Base-by-base conservation (phyloP, 805 yeast species). In the Candida piceae region DNA sequence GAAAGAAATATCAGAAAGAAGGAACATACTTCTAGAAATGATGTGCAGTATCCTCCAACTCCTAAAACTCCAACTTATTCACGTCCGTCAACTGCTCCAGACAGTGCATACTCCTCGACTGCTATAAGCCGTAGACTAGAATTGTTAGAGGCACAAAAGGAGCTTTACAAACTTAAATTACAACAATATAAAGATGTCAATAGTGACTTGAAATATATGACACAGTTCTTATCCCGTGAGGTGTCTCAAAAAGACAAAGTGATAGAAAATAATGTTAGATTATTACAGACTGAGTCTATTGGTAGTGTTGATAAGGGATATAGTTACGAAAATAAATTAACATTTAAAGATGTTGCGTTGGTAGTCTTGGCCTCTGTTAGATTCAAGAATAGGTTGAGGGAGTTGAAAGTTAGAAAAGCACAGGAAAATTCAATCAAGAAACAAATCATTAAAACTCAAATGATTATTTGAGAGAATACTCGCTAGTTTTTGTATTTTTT, bases 131-230 rank as follows among this genome's bases (percentile, higher is more conserved):
- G 33, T 18, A 45, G 39, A 15, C 8, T 53, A 15, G 50, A 44
- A 15, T 46, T 62, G 11, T 50, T 64, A 23, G 64, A 64, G 31
- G 60, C 61, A 32, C 74, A 74, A 49, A 55, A 66, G 42, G 66
- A 66, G 23, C 64, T 70, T 38, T 70, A 67, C 52, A 67, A 60
- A 45, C 67, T 76, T 35, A 72, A 68, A 46, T 57, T 73, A 32
- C 66, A 66, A 31, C 77, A 75, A 39, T 52, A 67, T 35, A 59
- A 63, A 33, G 58, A 61, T 29, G 40, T 48, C 29, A 52, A 55
- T 16, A 49, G 57, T 8, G 71, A 66, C 43, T 53, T 66, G 39
- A 58, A 50, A 40, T 66, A 57, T 42, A 52, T 55, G 43, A 52
- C 60, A 35, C 45, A 53, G 7, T 64, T 60, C 40, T 49, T 62